These are phyloP conservation scores for Salix udensis DNA, from an alignment of 345 rosid genomes.

Conservation along the genomic window DNA sequence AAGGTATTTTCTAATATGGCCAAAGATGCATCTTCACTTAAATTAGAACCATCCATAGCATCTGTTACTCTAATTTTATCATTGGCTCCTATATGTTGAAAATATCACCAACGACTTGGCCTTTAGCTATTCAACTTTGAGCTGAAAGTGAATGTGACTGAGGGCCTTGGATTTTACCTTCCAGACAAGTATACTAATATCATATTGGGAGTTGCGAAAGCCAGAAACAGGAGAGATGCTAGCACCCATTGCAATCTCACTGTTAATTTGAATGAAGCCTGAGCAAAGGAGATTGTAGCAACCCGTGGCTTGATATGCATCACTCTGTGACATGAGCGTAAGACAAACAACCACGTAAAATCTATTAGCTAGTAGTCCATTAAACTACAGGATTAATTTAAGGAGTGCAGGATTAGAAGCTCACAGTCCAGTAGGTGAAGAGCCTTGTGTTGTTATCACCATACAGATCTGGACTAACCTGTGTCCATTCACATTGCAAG, in stretches of 20 bases:
- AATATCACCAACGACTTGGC: neutral
- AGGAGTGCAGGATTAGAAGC: slow-evolving; percentile 14
- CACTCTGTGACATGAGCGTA: slow-evolving; percentile 47
- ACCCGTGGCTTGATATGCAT: slow-evolving; percentile 96
- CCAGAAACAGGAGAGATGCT: slow-evolving; percentile 90
- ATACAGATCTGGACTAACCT: slow-evolving; percentile 98
- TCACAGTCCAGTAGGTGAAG: slow-evolving; percentile 99
- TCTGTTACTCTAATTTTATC: too few relatives aligned
- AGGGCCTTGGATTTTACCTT: slow-evolving; percentile 46
- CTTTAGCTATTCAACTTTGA: neutral
- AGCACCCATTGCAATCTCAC: slow-evolving; percentile 96
- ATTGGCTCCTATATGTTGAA: neutral
- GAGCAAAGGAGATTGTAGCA: slow-evolving; percentile 93
- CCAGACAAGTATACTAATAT: slow-evolving; percentile 91
- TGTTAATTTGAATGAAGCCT: slow-evolving; percentile 93
- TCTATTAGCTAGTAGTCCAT: neutral
- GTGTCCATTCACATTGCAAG: slow-evolving; percentile 18
- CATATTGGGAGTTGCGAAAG: slow-evolving; percentile 59
- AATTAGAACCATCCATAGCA: neutral
- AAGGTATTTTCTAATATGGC: neutral
- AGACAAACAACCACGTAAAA: neutral
- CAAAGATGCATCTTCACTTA: slow-evolving; percentile 4
- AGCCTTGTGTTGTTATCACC: slow-evolving; percentile 99
- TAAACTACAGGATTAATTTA: neutral
- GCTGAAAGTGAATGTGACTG: neutral